Evolutionary conservation across 805 yeast species (phyloP).

Genomic region (Saccharomycopsis oosterbeekiorum): DNA sequence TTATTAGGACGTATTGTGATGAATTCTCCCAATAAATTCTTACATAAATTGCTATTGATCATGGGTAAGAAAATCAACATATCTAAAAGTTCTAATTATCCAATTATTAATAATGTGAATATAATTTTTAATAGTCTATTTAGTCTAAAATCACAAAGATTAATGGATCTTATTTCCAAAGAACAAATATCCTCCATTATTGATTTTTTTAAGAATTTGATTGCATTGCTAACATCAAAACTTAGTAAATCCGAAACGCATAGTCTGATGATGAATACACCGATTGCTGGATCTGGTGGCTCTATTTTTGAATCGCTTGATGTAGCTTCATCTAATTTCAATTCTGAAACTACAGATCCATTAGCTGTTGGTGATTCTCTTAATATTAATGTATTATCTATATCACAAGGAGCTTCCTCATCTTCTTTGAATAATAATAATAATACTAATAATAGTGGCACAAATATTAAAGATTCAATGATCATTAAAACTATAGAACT

Average conservation of each 20-base stretch:
- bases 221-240: slow-evolving; percentile 10
- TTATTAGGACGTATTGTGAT: slow-evolving; percentile 15
- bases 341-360: neutral
- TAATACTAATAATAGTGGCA: neutral
- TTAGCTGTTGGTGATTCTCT: neutral
- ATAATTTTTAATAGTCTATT: slow-evolving; percentile 11
- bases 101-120: slow-evolving; percentile 8
- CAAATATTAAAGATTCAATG: slow-evolving; percentile 5
- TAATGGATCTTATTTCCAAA: slow-evolving; percentile 4
- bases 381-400: neutral
- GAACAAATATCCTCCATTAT: slow-evolving; percentile 3
- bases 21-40: neutral
- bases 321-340: neutral
- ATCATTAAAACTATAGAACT: slow-evolving; percentile 10
- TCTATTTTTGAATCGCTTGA: neutral
- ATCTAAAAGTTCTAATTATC: slow-evolving; percentile 2
- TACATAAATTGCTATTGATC: slow-evolving; percentile 5
- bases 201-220: slow-evolving; percentile 14
- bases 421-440: neutral
- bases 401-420: neutral
- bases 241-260: neutral
- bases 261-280: neutral
- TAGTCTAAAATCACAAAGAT: slow-evolving; percentile 3
- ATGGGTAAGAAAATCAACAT: slow-evolving; percentile 2
- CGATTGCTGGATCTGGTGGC: neutral